Evolutionary conservation across 1,284 basidiomycete species (phyloP).

Genomic region (Golubevia sp.): DNA sequence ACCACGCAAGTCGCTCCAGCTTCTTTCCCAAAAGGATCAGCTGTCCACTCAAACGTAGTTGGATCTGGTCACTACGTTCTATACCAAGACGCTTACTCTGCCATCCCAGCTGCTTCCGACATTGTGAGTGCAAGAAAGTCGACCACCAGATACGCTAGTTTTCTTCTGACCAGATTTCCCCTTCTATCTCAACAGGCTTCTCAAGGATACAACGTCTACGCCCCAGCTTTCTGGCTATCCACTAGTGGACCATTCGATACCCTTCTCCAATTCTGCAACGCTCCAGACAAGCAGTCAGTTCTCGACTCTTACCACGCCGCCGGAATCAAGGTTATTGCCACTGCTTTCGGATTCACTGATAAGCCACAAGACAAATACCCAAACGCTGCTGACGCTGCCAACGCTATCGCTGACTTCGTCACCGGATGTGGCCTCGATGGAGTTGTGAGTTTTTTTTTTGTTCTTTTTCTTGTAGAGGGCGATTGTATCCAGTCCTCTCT

Average conservation of each 20-base stretch:
- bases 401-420: not conserved
- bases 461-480: too few relatives aligned
- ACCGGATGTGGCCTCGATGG: not conserved
- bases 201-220: not conserved
- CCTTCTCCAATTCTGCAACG: not conserved
- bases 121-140: not conserved
- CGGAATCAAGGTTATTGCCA: not conserved
- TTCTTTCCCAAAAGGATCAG: not conserved
- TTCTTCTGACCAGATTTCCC: not conserved
- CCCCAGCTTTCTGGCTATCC: not conserved
- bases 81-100: not conserved
- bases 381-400: not conserved
- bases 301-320: not conserved
- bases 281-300: not conserved
- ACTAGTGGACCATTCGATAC: not conserved
- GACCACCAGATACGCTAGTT: not conserved
- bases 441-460: not conserved
- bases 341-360: not conserved
- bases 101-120: not conserved
- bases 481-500: too few relatives aligned
- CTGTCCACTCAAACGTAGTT: not conserved
- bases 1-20: not conserved
- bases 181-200: not conserved
- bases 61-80: not conserved
- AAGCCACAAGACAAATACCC: not conserved